Base-by-base conservation (phyloP, 2,329 filamentous ascomycete species). In the Aureobasidium sp. region DNA sequence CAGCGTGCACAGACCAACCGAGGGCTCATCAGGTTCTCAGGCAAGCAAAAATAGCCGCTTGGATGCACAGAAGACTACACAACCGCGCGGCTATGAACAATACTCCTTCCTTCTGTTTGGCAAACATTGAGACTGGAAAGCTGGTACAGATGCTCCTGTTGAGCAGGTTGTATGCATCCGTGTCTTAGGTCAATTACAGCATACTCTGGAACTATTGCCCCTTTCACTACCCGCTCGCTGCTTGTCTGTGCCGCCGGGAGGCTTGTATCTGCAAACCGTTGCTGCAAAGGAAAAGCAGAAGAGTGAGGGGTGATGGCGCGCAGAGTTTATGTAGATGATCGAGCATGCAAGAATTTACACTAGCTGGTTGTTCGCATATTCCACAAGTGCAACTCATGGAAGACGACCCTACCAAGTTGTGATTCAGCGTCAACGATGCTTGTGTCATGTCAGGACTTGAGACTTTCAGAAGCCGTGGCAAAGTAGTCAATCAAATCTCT, bases 181-280 rank as follows among this genome's bases (percentile, higher is more conserved):
- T 54, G 50, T 54, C 36, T 42, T 36, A 21, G 25, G 50, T 41
- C 37, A 54, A 54, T 54, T 30, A 54, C 37, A 30, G 37, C 14
- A 54, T 42, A 54, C 50, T 54, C 50, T 51, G 21, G 50, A 41
- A 42, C 37, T 54, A 54, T 54, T 54, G 50, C 50, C 50, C 50
- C 50, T 54, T 42, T 54, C 21, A 21, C 34, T 10, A 39, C 32
- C 49, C 32, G 49, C 34, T 29, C 32, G 49, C 34, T 29, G 21
- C n/a, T 51, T 51, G 34, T 39, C n/a, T 34, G 29, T 25, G 27
- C 37, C 25, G 50, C 10, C 37, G 50, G 50, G 50, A 54, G 50
- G 50, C 50, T 54, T 54, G 21, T 51, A 29, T 51, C 34, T 39
- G 36, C 25, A 21, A 34, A 42, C 50, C 50, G 50, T 54, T 54